Percentiles rank a stretch among this genome's conserved stretches.
Evolutionary conservation across 2,329 filamentous ascomycete genomes (phyloP).

Genomic region (Calonectria pauciramosa): DNA sequence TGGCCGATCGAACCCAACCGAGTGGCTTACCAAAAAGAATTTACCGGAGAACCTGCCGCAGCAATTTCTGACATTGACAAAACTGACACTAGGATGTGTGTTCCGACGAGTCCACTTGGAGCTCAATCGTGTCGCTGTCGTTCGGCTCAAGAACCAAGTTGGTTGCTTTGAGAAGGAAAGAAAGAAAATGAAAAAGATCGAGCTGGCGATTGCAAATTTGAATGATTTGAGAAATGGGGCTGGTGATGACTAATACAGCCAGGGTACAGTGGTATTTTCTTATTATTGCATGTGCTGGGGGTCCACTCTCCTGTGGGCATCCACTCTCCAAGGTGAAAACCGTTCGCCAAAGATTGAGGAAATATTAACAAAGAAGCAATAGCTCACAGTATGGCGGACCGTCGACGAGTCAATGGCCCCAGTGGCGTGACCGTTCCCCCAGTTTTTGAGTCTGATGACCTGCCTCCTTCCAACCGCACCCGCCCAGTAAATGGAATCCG

Average conservation of each 20-base stretch:
- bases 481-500: conserved; percentile 80
- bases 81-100: background rate
- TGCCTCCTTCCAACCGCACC: conserved; percentile 61
- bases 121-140: background rate
- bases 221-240: conserved; percentile 32
- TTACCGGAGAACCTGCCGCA: background rate
- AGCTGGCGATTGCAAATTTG: conserved; percentile 38
- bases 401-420: conserved; percentile 92
- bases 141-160: conserved; percentile 10
- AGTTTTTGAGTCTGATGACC: conserved; percentile 70
- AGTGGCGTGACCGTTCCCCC: conserved; percentile 82
- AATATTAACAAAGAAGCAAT: conserved; percentile 11
- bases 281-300: conserved; percentile 25
- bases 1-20: conserved; percentile 22
- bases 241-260: conserved; percentile 38
- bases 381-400: conserved; percentile 75
- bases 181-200: background rate
- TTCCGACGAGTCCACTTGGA: background rate
- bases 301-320: background rate
- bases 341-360: conserved; percentile 25
- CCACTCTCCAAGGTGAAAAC: conserved; percentile 35
- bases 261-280: conserved; percentile 17
- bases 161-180: conserved; percentile 29
- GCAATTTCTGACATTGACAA: background rate
- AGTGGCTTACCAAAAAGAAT: conserved; percentile 39